These are phyloP conservation scores for Glaciozyma martinii DNA, from an alignment of 768 basidiomycete species.

Conservation along the genomic window DNA sequence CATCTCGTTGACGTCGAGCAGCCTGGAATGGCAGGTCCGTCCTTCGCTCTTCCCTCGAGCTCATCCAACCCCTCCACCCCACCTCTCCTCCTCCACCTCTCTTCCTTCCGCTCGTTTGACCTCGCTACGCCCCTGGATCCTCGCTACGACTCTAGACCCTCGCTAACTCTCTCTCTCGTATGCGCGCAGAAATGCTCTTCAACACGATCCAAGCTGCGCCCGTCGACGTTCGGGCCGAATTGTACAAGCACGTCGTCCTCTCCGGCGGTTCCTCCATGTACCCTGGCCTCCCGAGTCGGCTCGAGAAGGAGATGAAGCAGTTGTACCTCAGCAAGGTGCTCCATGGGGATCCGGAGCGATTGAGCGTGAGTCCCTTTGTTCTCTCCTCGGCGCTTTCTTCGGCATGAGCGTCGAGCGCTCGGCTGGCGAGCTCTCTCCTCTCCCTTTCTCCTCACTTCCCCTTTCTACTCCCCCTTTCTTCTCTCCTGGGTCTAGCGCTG, in stretches of 20 bases:
- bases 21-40: slow-evolving; percentile 81
- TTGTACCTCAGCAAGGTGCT: slow-evolving; percentile 89
- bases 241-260: slow-evolving; percentile 96
- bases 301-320: slow-evolving; percentile 99
- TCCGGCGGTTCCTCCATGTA: slow-evolving; percentile 99
- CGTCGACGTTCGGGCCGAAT: slow-evolving; percentile 74
- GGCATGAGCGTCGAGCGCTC: not conserved
- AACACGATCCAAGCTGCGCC: slow-evolving; percentile 87
- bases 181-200: slow-evolving; percentile 76
- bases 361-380: slow-evolving; percentile 58
- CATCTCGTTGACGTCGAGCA: slow-evolving; percentile 95
- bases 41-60: not conserved
- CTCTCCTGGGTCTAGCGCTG: not conserved
- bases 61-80: not conserved
- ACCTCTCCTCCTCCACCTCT: not conserved
- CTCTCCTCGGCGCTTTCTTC: not conserved
- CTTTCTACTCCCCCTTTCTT: too few relatives aligned
- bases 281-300: slow-evolving; percentile 86
- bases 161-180: too few relatives aligned
- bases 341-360: slow-evolving; percentile 64
- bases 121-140: not conserved
- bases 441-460: too few relatives aligned
- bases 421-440: not conserved
- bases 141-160: too few relatives aligned
- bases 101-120: not conserved